Conservation (phyloP, 768 basidiomycete species). For the Suillus tomentosus region DNA sequence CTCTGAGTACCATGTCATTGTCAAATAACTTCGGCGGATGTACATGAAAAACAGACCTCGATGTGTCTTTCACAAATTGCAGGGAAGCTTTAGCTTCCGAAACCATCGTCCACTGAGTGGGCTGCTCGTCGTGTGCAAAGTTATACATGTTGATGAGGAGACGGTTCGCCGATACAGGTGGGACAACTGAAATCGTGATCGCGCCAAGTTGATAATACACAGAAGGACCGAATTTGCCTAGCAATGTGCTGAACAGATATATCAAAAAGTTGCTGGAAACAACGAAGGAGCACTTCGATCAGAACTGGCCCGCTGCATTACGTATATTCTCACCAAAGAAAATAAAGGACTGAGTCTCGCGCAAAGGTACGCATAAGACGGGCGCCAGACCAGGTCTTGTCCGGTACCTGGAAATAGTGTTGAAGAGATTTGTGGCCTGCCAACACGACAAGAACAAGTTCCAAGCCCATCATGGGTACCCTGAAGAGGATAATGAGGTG, state of each 20-base stretch:
- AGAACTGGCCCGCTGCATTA: not conserved
- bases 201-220: constrained; percentile 11
- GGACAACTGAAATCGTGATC: constrained; percentile 10
- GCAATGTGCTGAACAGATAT: constrained; percentile 11
- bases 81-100: too few species aligned
- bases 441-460: constrained; percentile 12
- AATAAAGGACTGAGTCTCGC: constrained; percentile 14
- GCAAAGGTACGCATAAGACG: constrained; percentile 11
- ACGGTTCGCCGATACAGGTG: constrained; percentile 6
- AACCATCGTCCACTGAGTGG: not conserved
- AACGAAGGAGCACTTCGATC: not conserved
- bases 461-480: constrained; percentile 12
- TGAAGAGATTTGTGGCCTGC: constrained; percentile 15
- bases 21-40: not conserved
- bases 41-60: not conserved
- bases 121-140: not conserved
- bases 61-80: not conserved
- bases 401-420: constrained; percentile 10
- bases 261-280: constrained; percentile 10
- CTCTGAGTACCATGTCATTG: not conserved
- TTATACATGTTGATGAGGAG: constrained; percentile 1
- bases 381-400: constrained; percentile 14
- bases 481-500: not conserved
- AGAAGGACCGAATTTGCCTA: constrained; percentile 6
- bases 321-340: constrained; percentile 5